Conservation (phyloP, 2,329 filamentous ascomycete genomes). For the Pezicula radicicola region DNA sequence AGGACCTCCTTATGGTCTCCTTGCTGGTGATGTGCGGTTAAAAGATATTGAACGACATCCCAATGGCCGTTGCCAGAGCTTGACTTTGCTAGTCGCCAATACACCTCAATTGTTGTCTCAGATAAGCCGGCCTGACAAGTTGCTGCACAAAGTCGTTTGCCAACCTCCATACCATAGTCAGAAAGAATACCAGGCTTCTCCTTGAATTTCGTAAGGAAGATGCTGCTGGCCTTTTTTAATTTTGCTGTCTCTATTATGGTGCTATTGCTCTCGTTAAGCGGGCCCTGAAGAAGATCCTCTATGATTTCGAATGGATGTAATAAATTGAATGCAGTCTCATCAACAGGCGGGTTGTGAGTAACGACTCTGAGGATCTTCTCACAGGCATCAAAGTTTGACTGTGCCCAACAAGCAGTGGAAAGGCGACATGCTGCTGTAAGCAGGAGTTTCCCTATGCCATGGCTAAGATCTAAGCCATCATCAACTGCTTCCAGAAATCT, state of each 20-base stretch:
- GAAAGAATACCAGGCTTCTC: constrained; percentile 11
- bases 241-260: constrained; percentile 1
- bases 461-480: constrained; percentile 12
- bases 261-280: not conserved
- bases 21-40: constrained; percentile 16
- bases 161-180: constrained; percentile 11
- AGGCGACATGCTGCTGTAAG: not conserved
- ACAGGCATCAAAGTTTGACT: constrained; percentile 13
- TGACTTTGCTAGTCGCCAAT: constrained; percentile 12
- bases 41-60: constrained; percentile 10
- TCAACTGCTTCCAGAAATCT: constrained; percentile 22
- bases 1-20: constrained; percentile 15
- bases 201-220: constrained; percentile 23
- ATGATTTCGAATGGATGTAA: constrained; percentile 19
- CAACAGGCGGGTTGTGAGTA: constrained; percentile 11
- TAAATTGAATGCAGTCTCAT: constrained; percentile 13
- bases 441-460: constrained; percentile 3
- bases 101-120: constrained; percentile 17
- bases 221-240: constrained; percentile 16
- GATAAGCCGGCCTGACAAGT: constrained; percentile 16
- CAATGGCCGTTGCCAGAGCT: constrained; percentile 4
- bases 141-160: constrained; percentile 16
- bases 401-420: constrained; percentile 12
- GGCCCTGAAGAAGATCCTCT: constrained; percentile 6
- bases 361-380: constrained; percentile 18